Base-by-base conservation (phyloP, 352 stramenopile genomes). In the Globisporangium emineosum region DNA sequence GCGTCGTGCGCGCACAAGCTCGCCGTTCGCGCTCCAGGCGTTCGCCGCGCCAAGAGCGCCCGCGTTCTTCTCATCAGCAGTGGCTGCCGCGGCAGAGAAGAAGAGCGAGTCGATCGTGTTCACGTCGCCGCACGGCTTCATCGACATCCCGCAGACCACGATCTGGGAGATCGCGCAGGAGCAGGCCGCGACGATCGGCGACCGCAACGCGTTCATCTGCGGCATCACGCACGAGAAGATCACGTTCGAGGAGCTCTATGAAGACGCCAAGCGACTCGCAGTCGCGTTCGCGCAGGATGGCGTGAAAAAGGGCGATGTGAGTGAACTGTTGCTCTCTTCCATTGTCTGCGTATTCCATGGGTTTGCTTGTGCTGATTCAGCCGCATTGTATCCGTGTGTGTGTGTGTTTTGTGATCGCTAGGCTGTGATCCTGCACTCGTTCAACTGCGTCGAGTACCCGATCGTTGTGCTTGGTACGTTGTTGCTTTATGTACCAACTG, bases 371-470 rank as follows among this genome's bases (percentile, higher is more conserved):
- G 75, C 25, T 57, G 13, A 62, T 51, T 45, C 10, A 37, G 8
- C 8, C 5, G 1, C 2, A 9, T 10, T 21, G n/a, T n/a, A n/a
- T n/a, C n/a, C n/a, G 15, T 67, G 19, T 51, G 59, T 64, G 40
- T 52, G 37, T 52, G 19, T 68, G 27, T 47, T 45, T 17, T 68
- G 8, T 53, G 42, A 40, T 4, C 21, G 0, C 8, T 57, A 87
- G 78, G 67, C 75, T 4, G 76, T 91, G 23, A 67, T 88, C 2
- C 7, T 89, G 62, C 80, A 91, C 65, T 81, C 78, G 47, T 79
- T 88, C 65, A 91, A 91, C 69, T 91, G 82, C 57, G 21, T 89
- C 30, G 82, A 91, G 65, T 91, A 81, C 64, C 79, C 77, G 40
- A 72, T 77, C 19, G 63, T 78, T 7, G 68, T 85, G 12, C 70